Conservation (phyloP, 257 asterid species). For the Salvia splendens region DNA sequence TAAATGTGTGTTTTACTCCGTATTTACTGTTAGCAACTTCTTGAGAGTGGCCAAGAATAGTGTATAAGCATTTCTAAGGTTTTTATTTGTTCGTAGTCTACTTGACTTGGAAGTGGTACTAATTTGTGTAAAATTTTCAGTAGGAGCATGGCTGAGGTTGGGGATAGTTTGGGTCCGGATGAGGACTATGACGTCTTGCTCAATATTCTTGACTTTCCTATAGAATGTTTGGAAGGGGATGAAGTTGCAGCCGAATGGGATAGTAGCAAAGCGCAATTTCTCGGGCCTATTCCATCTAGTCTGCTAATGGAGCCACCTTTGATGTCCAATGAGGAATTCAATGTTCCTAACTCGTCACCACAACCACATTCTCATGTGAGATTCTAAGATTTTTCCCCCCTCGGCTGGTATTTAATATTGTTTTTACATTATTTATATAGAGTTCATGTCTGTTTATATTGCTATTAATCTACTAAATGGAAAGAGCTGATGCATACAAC, state of each 20-base stretch:
- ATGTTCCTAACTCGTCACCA: slow-evolving; percentile 10
- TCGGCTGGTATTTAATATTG: neutral
- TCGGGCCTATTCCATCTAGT: slow-evolving; percentile 63
- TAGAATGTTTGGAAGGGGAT: slow-evolving; percentile 61
- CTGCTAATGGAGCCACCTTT: slow-evolving; percentile 42
- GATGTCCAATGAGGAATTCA: slow-evolving; percentile 24
- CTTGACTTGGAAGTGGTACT: slow-evolving; percentile 39
- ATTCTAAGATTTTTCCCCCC: slow-evolving; percentile 3
- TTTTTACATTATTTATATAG: slow-evolving; percentile 2
- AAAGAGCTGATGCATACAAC: neutral
- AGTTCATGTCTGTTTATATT: neutral
- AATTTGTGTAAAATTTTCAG: neutral
- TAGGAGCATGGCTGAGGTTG: slow-evolving; percentile 26
- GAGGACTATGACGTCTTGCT: slow-evolving; percentile 49
- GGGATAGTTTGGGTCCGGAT: slow-evolving; percentile 27
- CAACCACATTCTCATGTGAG: slow-evolving; percentile 37
- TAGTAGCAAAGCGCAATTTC: slow-evolving; percentile 44
- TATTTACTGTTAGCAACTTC: neutral
- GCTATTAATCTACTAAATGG: neutral
- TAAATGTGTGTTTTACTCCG: neutral
- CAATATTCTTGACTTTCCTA: slow-evolving; percentile 57
- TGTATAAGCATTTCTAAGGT: neutral
- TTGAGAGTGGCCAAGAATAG: neutral
- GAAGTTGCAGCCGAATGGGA: slow-evolving; percentile 63
- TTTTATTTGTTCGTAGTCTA: neutral